These are phyloP conservation scores for Sanghuangporus sanghuang DNA, from an alignment of 1,284 basidiomycete species.

Conservation along the genomic window DNA sequence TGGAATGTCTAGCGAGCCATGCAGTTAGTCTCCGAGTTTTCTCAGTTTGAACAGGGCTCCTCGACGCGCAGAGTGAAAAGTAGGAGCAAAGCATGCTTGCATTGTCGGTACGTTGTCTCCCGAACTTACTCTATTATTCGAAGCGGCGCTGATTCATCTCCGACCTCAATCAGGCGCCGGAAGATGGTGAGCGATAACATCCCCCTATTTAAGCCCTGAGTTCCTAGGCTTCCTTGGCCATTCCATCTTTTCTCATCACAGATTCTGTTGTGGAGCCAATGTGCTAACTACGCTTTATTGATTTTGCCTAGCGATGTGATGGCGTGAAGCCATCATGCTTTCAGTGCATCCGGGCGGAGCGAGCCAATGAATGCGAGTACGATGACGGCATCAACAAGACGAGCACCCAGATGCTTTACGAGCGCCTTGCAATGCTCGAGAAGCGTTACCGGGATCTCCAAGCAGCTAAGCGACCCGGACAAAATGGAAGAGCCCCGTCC, in stretches of 20 bases:
- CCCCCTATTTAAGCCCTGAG: not conserved
- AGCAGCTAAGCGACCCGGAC: not conserved
- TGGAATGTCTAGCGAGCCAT: not conserved
- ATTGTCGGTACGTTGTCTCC: constrained; percentile 13
- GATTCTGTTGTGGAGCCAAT: not conserved
- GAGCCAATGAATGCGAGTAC: constrained; percentile 17
- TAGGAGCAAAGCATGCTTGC: constrained; percentile 16
- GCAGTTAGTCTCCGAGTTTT: not conserved
- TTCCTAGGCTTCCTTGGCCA: not conserved
- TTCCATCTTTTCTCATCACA: not conserved
- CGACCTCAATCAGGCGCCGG: constrained; percentile 14
- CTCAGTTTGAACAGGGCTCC: constrained; percentile 1
- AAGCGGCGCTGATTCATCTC: constrained; percentile 2
- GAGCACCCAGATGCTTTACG: constrained; percentile 15
- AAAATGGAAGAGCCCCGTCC: not conserved
- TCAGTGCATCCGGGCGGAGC: constrained; percentile 15
- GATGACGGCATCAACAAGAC: constrained; percentile 15
- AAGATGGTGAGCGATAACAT: constrained; percentile 15
- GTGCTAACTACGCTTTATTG: not conserved
- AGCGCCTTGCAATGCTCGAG: constrained; percentile 14
- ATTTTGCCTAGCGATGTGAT: constrained; percentile 14
- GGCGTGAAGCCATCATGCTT: constrained; percentile 14
- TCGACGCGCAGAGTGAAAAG: constrained; percentile 10
- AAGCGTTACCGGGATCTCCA: constrained; percentile 16
- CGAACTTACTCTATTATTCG: not conserved